These are phyloP conservation scores for Phyllosticta ampelicida DNA, from an alignment of 2,329 filamentous ascomycete species.

Conservation along the genomic window DNA sequence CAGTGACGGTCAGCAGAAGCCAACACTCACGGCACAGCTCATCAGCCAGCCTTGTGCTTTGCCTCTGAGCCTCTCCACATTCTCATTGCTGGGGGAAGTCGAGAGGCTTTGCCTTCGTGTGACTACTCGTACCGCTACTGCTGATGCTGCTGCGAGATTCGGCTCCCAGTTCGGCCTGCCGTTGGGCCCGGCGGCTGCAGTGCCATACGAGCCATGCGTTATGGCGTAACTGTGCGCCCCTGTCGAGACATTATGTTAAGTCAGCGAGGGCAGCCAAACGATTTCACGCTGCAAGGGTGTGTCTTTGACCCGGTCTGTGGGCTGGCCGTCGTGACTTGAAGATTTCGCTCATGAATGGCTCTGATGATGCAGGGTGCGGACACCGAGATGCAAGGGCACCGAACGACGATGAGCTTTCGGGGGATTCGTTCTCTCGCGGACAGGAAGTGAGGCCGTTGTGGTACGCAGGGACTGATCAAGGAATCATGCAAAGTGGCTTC, in stretches of 20 bases:
- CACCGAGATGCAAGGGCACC: background rate
- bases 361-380: background rate
- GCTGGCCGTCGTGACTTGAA: background rate
- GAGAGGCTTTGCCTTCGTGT: background rate
- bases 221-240: background rate
- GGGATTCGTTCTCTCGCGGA: background rate
- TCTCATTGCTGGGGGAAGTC: background rate
- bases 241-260: background rate
- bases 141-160: background rate
- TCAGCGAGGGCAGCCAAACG: background rate
- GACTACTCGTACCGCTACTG: background rate
- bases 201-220: background rate
- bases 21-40: background rate
- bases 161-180: background rate
- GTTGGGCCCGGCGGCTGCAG: background rate
- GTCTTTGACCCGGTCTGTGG: background rate
- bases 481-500: background rate
- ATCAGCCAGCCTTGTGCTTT: background rate
- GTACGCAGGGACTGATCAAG: background rate
- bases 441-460: background rate
- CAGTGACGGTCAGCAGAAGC: conserved; percentile 10
- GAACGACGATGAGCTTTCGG: background rate
- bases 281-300: background rate
- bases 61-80: background rate
- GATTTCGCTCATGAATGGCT: background rate